phyloP scores from a whole-genome alignment of 1,139 yeast genomes.

The Yamadazyma epiphylla region DNA sequence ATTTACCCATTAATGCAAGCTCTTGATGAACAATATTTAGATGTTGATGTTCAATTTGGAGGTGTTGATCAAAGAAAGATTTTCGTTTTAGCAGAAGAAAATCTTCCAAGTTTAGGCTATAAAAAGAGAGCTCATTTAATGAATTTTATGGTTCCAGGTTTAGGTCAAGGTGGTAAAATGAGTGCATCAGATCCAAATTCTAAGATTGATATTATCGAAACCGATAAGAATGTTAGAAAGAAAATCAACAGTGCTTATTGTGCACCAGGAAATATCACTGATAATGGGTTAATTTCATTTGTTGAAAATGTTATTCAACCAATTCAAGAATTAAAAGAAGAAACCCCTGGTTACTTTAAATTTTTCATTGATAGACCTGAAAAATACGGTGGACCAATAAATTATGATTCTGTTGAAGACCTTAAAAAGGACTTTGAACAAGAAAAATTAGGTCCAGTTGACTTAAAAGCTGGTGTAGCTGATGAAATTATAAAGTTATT shows the following conservation, averaged over 20 bases:
- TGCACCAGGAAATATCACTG: slow-evolving; percentile 90
- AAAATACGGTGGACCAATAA: slow-evolving; percentile 90
- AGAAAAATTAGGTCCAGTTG: slow-evolving; percentile 84
- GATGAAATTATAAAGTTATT: slow-evolving; percentile 76
- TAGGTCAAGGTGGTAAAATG: slow-evolving; percentile 97
- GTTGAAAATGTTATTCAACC: slow-evolving; percentile 83
- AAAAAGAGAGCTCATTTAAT: slow-evolving; percentile 96
- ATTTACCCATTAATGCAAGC: slow-evolving; percentile 99
- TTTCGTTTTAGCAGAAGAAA: slow-evolving; percentile 95
- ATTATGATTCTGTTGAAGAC: slow-evolving; percentile 64
- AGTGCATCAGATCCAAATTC: slow-evolving; percentile 98
- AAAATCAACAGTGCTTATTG: slow-evolving; percentile 91
- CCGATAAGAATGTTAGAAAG: slow-evolving; percentile 82
- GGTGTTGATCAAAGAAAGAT: slow-evolving; percentile 99
- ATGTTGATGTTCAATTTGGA: slow-evolving; percentile 93
- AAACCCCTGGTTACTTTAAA: slow-evolving; percentile 49
- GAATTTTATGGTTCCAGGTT: slow-evolving; percentile 99
- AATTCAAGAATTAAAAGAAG: slow-evolving; percentile 67
- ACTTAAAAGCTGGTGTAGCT: slow-evolving; percentile 87
- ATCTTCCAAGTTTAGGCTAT: slow-evolving; percentile 81
- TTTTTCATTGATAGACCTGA: slow-evolving; percentile 89
- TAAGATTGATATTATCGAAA: slow-evolving; percentile 88
- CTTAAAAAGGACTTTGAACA: slow-evolving; percentile 69
- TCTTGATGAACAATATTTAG: slow-evolving; percentile 87
- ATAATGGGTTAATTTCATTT: slow-evolving; percentile 86